Conservation (phyloP, 176 grass and related monocot species). For the Bothriochloa decipiens region DNA sequence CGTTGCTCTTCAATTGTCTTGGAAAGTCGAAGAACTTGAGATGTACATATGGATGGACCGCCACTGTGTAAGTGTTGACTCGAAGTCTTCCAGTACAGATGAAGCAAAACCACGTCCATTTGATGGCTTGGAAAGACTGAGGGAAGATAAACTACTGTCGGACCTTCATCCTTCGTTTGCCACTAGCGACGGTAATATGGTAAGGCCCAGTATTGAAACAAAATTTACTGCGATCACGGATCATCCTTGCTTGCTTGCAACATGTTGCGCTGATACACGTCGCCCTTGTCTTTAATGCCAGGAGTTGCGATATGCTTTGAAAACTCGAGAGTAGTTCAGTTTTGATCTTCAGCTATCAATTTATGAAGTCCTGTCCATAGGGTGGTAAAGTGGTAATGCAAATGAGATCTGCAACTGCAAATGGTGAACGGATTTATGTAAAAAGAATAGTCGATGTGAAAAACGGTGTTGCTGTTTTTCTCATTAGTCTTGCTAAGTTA, state of each 20-base stretch:
- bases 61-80: slow-evolving; percentile 9
- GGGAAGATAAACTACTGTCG: slow-evolving; percentile 53
- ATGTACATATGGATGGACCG: slow-evolving; percentile 51
- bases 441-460: slow-evolving; percentile 21
- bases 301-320: slow-evolving; percentile 57
- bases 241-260: slow-evolving; percentile 9
- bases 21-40: slow-evolving; percentile 56
- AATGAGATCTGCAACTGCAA: slow-evolving; percentile 10
- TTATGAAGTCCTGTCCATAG: not conserved
- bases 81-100: slow-evolving; percentile 5
- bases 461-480: slow-evolving; percentile 8
- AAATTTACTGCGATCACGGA: not conserved
- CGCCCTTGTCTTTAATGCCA: slow-evolving; percentile 4
- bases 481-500: slow-evolving; percentile 12
- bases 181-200: slow-evolving; percentile 42
- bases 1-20: slow-evolving; percentile 61
- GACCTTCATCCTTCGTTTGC: slow-evolving; percentile 47
- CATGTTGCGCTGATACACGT: not conserved
- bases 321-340: slow-evolving; percentile 43
- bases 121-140: slow-evolving; percentile 55
- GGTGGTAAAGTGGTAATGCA: not conserved
- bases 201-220: slow-evolving; percentile 29
- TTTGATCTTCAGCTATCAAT: slow-evolving; percentile 6
- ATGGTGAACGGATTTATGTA: slow-evolving; percentile 21
- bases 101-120: slow-evolving; percentile 1